A percentile compares a stretch with the other conserved stretches of the same genome.
Evolutionary conservation across 306 rosid genomes (phyloP).

Genomic region (Malus sieversii): DNA sequence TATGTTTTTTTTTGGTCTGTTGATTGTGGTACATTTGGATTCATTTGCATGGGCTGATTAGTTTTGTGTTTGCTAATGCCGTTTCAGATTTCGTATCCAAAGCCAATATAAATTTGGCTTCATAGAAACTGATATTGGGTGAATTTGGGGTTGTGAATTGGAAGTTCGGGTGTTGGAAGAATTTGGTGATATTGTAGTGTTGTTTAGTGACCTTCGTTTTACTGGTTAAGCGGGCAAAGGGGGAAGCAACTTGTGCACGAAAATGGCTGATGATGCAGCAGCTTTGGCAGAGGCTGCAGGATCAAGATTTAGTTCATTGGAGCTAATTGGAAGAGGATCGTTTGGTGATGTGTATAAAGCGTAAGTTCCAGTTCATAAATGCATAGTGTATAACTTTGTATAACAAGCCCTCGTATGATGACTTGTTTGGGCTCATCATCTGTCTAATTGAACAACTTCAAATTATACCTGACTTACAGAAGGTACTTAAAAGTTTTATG

Average conservation of each 20-base stretch:
- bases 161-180: slow-evolving; percentile 18
- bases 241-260: slow-evolving; percentile 25
- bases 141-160: slow-evolving; percentile 23
- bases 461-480: not conserved
- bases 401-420: not conserved
- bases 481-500: not conserved
- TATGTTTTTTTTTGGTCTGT: not conserved
- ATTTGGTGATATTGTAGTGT: slow-evolving; percentile 17
- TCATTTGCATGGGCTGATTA: slow-evolving; percentile 6
- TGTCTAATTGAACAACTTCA: not conserved
- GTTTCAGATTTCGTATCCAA: slow-evolving; percentile 30
- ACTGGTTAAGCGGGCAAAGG: slow-evolving; percentile 19
- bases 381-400: not conserved
- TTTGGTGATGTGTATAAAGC: slow-evolving; percentile 94
- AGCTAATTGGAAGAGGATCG: slow-evolving; percentile 94
- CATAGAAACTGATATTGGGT: slow-evolving; percentile 1
- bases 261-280: slow-evolving; percentile 82
- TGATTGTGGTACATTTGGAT: slow-evolving; percentile 22
- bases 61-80: slow-evolving; percentile 13
- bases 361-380: slow-evolving; percentile 39
- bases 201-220: slow-evolving; percentile 29
- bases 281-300: slow-evolving; percentile 75
- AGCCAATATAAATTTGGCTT: slow-evolving; percentile 13
- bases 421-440: not conserved
- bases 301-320: slow-evolving; percentile 72